phyloP scores from a whole-genome alignment of 2,329 filamentous ascomycete species.

The Coniochaeta ligniaria region DNA sequence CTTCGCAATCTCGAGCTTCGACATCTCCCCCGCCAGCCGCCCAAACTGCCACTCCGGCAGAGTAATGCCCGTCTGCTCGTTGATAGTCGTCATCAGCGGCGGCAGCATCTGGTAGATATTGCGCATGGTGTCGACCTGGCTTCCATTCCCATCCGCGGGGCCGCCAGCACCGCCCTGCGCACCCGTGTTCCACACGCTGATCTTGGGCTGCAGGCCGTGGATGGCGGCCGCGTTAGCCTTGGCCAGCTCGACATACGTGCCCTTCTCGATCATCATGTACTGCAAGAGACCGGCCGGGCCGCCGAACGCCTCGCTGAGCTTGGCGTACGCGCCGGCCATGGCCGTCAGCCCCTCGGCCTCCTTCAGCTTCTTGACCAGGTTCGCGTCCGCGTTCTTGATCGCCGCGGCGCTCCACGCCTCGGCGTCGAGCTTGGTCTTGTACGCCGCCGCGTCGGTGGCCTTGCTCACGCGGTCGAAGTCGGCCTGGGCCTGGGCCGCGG shows the following conservation, averaged over 20 bases:
- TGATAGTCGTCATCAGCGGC: slow-evolving; percentile 75
- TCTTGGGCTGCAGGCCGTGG: slow-evolving; percentile 76
- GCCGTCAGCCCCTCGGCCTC: slow-evolving; percentile 71
- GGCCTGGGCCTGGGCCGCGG: slow-evolving; percentile 37
- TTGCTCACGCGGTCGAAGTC: slow-evolving; percentile 40
- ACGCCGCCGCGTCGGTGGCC: slow-evolving; percentile 37
- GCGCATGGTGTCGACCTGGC: slow-evolving; percentile 57
- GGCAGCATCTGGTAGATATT: slow-evolving; percentile 82
- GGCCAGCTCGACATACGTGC: slow-evolving; percentile 70
- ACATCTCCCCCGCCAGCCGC: slow-evolving; percentile 28
- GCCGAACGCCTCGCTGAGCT: slow-evolving; percentile 65
- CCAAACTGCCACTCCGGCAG: slow-evolving; percentile 72
- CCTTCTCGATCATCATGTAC: slow-evolving; percentile 82
- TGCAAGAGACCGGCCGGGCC: slow-evolving; percentile 72
- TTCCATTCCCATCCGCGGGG: slow-evolving; percentile 22
- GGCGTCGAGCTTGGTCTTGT: slow-evolving; percentile 39
- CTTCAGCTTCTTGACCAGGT: slow-evolving; percentile 49
- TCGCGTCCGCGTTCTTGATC: slow-evolving; percentile 44
- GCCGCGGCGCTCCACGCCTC: slow-evolving; percentile 29
- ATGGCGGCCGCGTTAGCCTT: slow-evolving; percentile 71
- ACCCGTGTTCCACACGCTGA: slow-evolving; percentile 84
- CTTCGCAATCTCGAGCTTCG: slow-evolving; percentile 26
- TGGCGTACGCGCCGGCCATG: slow-evolving; percentile 74
- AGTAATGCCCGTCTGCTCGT: slow-evolving; percentile 80
- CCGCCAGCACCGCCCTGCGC: slow-evolving; percentile 32